phyloP scores from a whole-genome alignment of 2,329 filamentous ascomycete genomes.

The Aspergillus ibericus region DNA sequence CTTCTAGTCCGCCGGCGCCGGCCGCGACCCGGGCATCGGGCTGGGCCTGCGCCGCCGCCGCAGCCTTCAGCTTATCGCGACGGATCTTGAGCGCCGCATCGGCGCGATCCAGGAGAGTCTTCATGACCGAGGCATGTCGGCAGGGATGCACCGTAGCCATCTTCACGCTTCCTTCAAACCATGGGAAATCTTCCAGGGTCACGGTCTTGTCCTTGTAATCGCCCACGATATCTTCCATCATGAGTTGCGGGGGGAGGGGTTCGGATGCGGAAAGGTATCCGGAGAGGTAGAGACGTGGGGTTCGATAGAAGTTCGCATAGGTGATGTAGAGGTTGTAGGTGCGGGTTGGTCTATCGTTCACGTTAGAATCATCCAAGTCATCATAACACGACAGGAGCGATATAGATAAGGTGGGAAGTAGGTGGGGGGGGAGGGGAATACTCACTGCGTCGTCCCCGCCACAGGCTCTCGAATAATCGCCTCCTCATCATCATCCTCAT shows the following conservation, averaged over 20 bases:
- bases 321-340: slow-evolving; percentile 99
- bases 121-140: slow-evolving; percentile 98
- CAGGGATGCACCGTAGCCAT: slow-evolving; percentile 97
- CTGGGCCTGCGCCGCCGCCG: slow-evolving; percentile 51
- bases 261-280: slow-evolving; percentile 80
- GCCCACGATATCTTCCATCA: slow-evolving; percentile 96
- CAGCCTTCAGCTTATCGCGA: slow-evolving; percentile 73
- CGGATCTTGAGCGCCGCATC: slow-evolving; percentile 89
- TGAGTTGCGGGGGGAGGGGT: slow-evolving; percentile 75
- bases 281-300: slow-evolving; percentile 89
- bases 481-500: slow-evolving; percentile 89
- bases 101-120: slow-evolving; percentile 89
- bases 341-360: slow-evolving; percentile 65
- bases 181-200: slow-evolving; percentile 95
- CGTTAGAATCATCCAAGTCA: too few relatives aligned
- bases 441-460: slow-evolving; percentile 56
- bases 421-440: slow-evolving; percentile 16
- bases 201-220: slow-evolving; percentile 99
- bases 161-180: slow-evolving; percentile 86
- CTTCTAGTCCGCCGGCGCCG: slow-evolving; percentile 68
- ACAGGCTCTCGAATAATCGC: slow-evolving; percentile 83
- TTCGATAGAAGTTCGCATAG: slow-evolving; percentile 95
- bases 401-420: background rate
- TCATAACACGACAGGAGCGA: background rate
- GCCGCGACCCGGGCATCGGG: slow-evolving; percentile 18